Evolutionary conservation across 2,329 filamentous ascomycete species (phyloP), one percentile per base, ranked within the genome.

Genomic region (Colletotrichum sublineola): DNA sequence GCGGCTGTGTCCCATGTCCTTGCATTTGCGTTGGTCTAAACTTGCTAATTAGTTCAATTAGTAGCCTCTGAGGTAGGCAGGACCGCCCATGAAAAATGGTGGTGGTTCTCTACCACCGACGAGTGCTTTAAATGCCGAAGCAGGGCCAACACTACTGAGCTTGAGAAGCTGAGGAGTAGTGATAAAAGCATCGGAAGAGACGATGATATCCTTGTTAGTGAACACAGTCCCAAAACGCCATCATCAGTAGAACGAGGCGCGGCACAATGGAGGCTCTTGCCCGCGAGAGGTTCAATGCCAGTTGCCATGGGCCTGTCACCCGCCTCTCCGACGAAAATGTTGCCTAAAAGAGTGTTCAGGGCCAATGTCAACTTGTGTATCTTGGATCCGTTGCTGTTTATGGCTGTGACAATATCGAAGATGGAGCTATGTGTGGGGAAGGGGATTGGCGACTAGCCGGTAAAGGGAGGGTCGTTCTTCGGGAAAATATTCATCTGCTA

Each of bases 41-140:
- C 81, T 74, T 86, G 83, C 40, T 82, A 85, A 82, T 75, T 86
- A 90, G 29, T 85, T 84, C 0, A 87, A 87, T 80, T 86, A 90
- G 80, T 89, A 89, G 1, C 88, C 87, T 12, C 80, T 81, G 82
- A 90, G 89, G 77, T 84, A 84, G 64, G 85, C 84, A 0, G 88
- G 87, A 31, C 88, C 88, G 63, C 85, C 87, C 62, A 89, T 79
- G 75, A 89, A 86, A 24, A 88, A 15, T 81, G 85, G 40, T 86
- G 83, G 29, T 83, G 81, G 5, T 84, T 77, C 1, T 78, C 80
- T 1, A 83, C 80, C 0, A 81, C 81, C 1, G 83, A 77, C 0
- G 79, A 81, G 63, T 80, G 79, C 77, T 18, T 82, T 67, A 1
- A 89, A 80, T 33, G 84, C 82, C 0, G 79, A 77, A 0, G 77